phyloP scores from a whole-genome alignment of 1,139 yeast species.

The Geotrichum restrictum region DNA sequence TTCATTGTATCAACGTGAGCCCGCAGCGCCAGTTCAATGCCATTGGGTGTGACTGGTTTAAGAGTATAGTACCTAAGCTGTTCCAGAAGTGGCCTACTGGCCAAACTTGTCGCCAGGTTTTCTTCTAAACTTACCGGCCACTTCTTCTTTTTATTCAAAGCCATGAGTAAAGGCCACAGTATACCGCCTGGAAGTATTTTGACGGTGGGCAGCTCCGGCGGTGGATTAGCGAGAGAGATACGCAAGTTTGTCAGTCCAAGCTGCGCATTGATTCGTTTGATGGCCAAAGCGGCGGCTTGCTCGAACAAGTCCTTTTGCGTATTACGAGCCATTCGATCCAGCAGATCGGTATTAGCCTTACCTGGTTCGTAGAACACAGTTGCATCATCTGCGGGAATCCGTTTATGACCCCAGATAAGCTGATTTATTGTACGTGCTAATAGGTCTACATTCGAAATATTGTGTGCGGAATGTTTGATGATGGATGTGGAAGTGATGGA shows the following conservation, averaged over 20 bases:
- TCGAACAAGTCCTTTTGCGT: background rate
- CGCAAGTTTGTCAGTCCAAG: slow-evolving; percentile 1
- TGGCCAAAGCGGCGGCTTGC: background rate
- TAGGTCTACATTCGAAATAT: background rate
- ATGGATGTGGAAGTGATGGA: slow-evolving; percentile 21
- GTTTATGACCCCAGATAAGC: slow-evolving; percentile 1
- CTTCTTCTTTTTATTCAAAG: background rate
- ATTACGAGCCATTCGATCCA: background rate
- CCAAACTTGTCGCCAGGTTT: slow-evolving; percentile 10
- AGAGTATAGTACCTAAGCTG: slow-evolving; percentile 19
- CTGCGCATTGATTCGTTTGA: slow-evolving; percentile 1
- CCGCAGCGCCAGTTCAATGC: slow-evolving; percentile 12
- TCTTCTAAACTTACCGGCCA: slow-evolving; percentile 1
- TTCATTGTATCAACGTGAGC: slow-evolving; percentile 12
- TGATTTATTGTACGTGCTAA: background rate
- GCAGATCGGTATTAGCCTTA: background rate
- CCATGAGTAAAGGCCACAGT: slow-evolving; percentile 1
- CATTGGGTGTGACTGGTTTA: slow-evolving; percentile 13
- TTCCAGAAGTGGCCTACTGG: slow-evolving; percentile 18
- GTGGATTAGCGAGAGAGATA: background rate
- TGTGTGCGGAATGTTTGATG: slow-evolving; percentile 15
- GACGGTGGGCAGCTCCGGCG: background rate
- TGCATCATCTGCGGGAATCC: background rate
- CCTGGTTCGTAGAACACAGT: background rate
- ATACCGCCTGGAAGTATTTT: background rate